These are phyloP conservation scores for Aspergillus quadricinctus DNA, from an alignment of 2,329 filamentous ascomycete genomes.

Conservation along the genomic window DNA sequence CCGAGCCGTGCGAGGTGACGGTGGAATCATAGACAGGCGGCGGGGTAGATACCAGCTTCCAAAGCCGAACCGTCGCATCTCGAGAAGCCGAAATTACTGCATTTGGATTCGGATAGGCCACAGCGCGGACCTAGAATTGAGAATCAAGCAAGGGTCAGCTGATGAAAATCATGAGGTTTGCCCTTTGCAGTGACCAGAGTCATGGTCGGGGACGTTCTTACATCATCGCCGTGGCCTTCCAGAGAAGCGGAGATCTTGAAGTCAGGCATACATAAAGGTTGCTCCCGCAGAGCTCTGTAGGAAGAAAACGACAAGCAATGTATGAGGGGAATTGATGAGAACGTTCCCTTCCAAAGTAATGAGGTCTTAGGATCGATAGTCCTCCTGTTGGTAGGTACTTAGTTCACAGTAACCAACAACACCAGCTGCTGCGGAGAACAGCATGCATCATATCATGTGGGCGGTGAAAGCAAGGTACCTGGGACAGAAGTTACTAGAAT, in stretches of 20 bases:
- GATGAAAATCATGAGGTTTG: slow-evolving; percentile 14
- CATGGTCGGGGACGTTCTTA: slow-evolving; percentile 46
- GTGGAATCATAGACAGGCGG: slow-evolving; percentile 71
- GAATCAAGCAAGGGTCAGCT: slow-evolving; percentile 59
- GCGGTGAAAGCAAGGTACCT: slow-evolving; percentile 18
- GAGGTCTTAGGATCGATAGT: slow-evolving; percentile 7
- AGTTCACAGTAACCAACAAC: slow-evolving; percentile 19
- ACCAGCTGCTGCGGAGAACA: slow-evolving; percentile 16
- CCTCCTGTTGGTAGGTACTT: slow-evolving; percentile 1
- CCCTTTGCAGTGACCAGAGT: slow-evolving; percentile 10
- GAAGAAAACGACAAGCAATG: not conserved
- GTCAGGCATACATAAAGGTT: slow-evolving; percentile 59
- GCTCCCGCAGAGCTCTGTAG: not conserved
- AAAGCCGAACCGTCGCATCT: slow-evolving; percentile 84
- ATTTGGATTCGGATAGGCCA: slow-evolving; percentile 70
- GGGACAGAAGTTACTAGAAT: slow-evolving; percentile 23
- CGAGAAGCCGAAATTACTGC: slow-evolving; percentile 80
- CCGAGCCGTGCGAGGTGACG: slow-evolving; percentile 73
- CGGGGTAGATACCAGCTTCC: slow-evolving; percentile 64
- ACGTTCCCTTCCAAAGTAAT: not conserved
- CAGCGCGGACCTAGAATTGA: slow-evolving; percentile 69
- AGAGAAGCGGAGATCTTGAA: slow-evolving; percentile 93
- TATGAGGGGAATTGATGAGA: not conserved
- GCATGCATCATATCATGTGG: slow-evolving; percentile 27
- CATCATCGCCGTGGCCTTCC: slow-evolving; percentile 87